Evolutionary conservation across 2,329 filamentous ascomycete genomes (phyloP), one percentile per base, ranked within the genome.

Genomic region (Byssochlamys sp.): DNA sequence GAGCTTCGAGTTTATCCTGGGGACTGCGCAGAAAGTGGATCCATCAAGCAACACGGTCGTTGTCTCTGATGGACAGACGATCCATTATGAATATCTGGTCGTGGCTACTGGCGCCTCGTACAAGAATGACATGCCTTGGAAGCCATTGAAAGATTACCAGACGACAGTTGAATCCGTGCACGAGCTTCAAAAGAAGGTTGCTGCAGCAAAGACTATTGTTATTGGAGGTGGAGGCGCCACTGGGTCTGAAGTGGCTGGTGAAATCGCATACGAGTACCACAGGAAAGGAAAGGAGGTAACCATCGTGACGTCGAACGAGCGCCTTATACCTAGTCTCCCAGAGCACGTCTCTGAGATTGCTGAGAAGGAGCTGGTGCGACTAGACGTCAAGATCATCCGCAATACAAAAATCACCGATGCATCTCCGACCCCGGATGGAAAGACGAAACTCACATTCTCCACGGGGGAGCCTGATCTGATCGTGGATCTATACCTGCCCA

Each of bases 191-290:
- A 52, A 25, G 5, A 57, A 59, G 26, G 59, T 67, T 25, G 33
- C 58, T 27, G 57, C 55, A 11, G 60, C 71, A 6, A 64, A 65
- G 29, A 60, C 62, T 0, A 72, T 74, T 49, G 62, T 67, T 6
- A 58, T 73, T 19, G 70, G 63, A 26, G 71, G 71, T 6, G 70
- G 60, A 14, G 71, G 70, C 10, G 59, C 66, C 2, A 74, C 71
- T 0, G 71, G 71, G n/a, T 63, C 70, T 39, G 71, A 71, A 56
- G 62, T 63, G 26, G 63, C 69, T 48, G 69, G 70, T 26, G 71
- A 73, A 57, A 52, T 73, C 49, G 69, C 57, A 14, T 60, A 57
- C 4, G 56, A 55, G 14, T 63, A 63, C 26, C 27, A 51, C 49
- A 56, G 57, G 5, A 49, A 35, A 11, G 54, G 57, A 50, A 63